phyloP scores from a whole-genome alignment of 2,329 filamentous ascomycete species.

The Aspergillus sp. region DNA sequence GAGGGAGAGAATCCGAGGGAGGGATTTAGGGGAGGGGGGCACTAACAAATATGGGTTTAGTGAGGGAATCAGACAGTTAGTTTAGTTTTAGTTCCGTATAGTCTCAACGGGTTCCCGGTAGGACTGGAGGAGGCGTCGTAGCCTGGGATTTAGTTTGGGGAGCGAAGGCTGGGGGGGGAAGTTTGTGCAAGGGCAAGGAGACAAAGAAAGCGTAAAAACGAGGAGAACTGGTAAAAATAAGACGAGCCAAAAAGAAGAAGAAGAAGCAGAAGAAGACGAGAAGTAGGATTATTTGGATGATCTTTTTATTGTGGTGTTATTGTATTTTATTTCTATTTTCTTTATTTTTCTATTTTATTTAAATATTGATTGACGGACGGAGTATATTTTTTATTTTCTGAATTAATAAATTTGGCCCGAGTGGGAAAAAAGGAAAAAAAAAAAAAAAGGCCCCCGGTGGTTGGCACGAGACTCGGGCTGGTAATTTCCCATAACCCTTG shows the following conservation, averaged over 20 bases:
- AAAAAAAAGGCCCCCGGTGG: not conserved
- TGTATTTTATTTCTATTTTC: not conserved
- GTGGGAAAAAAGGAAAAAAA: not conserved
- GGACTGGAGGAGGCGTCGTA: not conserved
- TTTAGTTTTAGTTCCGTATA: conserved; percentile 1
- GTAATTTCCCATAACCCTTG: too few species aligned
- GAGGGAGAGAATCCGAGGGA: conserved; percentile 1
- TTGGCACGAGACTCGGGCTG: not conserved
- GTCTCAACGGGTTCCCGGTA: not conserved
- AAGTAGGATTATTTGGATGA: too few species aligned
- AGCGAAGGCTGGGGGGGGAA: not conserved
- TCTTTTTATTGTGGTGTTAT: not conserved
- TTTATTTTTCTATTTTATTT: not conserved
- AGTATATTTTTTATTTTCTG: too few species aligned
- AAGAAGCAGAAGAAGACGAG: not conserved
- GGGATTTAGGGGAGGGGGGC: conserved; percentile 3
- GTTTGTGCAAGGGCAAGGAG: not conserved
- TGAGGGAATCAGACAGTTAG: not conserved
- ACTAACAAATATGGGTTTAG: conserved; percentile 3
- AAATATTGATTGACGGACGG: too few species aligned
- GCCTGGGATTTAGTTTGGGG: not conserved
- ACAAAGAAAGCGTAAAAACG: not conserved
- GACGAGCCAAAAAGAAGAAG: conserved; percentile 6
- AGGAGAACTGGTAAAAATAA: not conserved
- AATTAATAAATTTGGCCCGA: not conserved